Base-by-base conservation (phyloP, 192 early-diverging fungal species). In the Rhizoclosmatium globosum region DNA sequence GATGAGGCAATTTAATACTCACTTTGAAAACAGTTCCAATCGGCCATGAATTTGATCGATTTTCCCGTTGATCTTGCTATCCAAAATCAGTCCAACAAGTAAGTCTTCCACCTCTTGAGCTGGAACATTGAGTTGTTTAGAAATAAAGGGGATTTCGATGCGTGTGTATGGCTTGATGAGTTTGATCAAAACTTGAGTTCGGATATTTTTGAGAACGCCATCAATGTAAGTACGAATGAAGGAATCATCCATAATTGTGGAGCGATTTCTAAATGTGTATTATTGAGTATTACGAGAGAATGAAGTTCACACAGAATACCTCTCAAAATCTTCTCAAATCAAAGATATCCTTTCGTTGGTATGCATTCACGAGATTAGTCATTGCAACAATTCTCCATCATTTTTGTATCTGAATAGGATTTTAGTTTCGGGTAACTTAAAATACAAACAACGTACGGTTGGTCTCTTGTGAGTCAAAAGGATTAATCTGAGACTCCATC, bases 381-480 rank as follows among this genome's bases (percentile, higher is more conserved):
- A 99, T 97, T n/a, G 96, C 94, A 39, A 91, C 89, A 71, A 99
- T 97, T 96, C 92, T 41, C 90, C 88, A 77, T 99, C 96, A 81
- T 92, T 95, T 74, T 95, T 95, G 84, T 97, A 98, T 19, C 92
- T 93, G 77, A 13, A 41, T 23, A 64, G 4, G 31, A 31, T 31
- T 19, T 31, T 64, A 9, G 31, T 31, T 31, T 31, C 31, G 31
- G 31, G 11, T 58, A 58, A 21, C 57, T n/a, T 58, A n/a, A 19
- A 45, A n/a, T 59, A 2, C 19, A 53, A 31, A 61, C 9, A 46
- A 79, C 85, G 79, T 84, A 94, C 84, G 97, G 94, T 96, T 96
- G 17, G 97, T 97, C 81, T 99, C 97, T 82, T 96, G 97, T 19
- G 96, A 97, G 80, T 97, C 95, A 77, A 99, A 95, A 0, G 96